These are phyloP conservation scores for Termitomyces sp. DNA, from an alignment of 768 basidiomycete genomes.

Conservation along the genomic window DNA sequence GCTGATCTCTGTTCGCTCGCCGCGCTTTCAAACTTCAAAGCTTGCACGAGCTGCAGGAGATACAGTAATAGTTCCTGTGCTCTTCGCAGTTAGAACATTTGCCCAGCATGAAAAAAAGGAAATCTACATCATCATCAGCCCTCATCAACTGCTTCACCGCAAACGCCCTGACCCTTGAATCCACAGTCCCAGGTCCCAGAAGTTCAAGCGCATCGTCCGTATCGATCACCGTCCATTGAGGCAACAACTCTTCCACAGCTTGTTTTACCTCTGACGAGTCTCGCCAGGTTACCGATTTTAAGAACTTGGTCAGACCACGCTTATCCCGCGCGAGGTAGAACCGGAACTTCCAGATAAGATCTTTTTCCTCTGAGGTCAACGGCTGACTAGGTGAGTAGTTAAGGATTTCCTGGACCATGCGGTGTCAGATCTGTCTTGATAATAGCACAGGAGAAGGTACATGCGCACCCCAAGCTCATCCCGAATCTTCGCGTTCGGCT, in stretches of 20 bases:
- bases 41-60: constrained; percentile 93
- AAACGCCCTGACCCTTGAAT: constrained; percentile 89
- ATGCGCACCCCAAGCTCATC: constrained; percentile 82
- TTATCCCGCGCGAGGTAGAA: constrained; percentile 93
- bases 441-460: background rate
- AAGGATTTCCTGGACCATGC: constrained; percentile 69
- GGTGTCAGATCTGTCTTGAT: background rate
- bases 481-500: constrained; percentile 93
- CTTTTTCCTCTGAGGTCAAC: constrained; percentile 89
- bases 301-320: constrained; percentile 93
- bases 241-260: constrained; percentile 92
- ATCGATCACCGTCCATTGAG: constrained; percentile 96
- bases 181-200: constrained; percentile 84
- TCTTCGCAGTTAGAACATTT: constrained; percentile 1
- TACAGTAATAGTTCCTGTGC: constrained; percentile 86
- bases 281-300: constrained; percentile 96
- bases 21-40: constrained; percentile 90
- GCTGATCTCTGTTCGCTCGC: constrained; percentile 73
- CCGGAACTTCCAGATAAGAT: constrained; percentile 98
- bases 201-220: constrained; percentile 95
- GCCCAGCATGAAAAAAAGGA: background rate
- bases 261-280: constrained; percentile 96
- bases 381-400: constrained; percentile 86
- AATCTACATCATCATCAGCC: constrained; percentile 88
- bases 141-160: constrained; percentile 87